Base-by-base conservation (phyloP, 2,329 filamentous ascomycete species). In the Exophiala calicioides region DNA sequence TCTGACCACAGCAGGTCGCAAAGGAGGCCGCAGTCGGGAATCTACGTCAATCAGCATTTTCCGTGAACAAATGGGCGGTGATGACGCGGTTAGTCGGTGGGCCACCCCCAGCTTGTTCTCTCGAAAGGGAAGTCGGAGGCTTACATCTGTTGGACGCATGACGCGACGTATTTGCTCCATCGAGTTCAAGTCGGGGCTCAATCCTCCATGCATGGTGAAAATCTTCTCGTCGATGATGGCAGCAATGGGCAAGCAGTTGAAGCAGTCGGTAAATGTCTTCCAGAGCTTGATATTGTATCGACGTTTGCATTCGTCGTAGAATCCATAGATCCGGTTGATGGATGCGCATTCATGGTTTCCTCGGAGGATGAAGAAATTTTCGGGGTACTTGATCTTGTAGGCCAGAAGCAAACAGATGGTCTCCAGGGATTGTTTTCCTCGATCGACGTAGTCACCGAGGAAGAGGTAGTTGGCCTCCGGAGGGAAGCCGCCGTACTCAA, bases 151-250 rank as follows among this genome's bases (percentile, higher is more conserved):
- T 52, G 93, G 93, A 64, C 93, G 86, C 90, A 97, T 97, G 60
- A 98, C 91, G 62, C 91, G 87, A 68, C 93, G 89, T 63, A 98
- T 98, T 78, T 98, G 91, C 77, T 98, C 93, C 93, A 98, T 98
- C 24, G 90, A 96, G 80, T 97, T 96, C 58, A 98, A 79, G 68
- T 96, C 93, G 33, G 93, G 93, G 71, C 90, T 96, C 64, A 98
- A 76, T 65, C 93, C 93, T 67, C 93, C 93, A 74, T 98, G 93
- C 91, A 98, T 96, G 66, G 90, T 96, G 78, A 98, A 97, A 68
- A 98, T 98, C 85, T 97, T 98, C 79, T 96, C 93, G 66, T 95
- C 91, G 62, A 98, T 96, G 73, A 98, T 98, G 60, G 93, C 91
- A 48, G 91, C 93, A 69, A 98, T 97, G 36, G 91, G 91, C 65